Base-by-base conservation (phyloP, 2,329 filamentous ascomycete genomes). In the Fusarium tricinctum region DNA sequence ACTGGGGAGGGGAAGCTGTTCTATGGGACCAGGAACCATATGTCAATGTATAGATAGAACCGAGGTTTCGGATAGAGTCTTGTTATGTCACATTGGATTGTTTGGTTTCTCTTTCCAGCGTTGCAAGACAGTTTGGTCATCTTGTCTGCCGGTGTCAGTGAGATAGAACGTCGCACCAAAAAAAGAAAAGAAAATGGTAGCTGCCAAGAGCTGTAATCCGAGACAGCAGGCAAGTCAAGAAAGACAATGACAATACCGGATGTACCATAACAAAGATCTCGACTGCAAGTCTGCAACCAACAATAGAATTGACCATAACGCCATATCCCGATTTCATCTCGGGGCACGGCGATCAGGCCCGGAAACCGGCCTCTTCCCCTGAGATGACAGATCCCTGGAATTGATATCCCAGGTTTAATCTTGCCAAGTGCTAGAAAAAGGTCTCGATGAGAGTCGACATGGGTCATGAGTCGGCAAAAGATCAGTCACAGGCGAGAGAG, bases 401-500 rank as follows among this genome's bases (percentile, higher is more conserved):
- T 43, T 59, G 52, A 40, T 43, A 64, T 49, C 54, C 66, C 58
- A 42, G 61, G 48, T 53, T n/a, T 38, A 64, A 70, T 62, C 43
- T 66, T 66, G 40, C 28, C 57, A 42, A 39, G 51, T 30, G 20
- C 39, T 40, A 17, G 47, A 50, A 50, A 50, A 48, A 51, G 60
- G 58, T 43, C 53, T 68, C 45, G 58, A 62, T 53, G 51, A 20
- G 43, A 35, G 40, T 32, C 33, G 28, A 28, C 57, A 64, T 54
- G 57, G 69, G 46, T 38, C 51, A 66, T 61, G 59, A 63, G 58
- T 68, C 61, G 40, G 63, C 49, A 52, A 60, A 57, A 43, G 46
- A 48, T 58, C 32, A 64, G 58, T 58, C 42, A 45, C 35, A 19
- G 26, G 43, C 43, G 30, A 53, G 39, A 20, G 40, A 53, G 43